These are phyloP conservation scores for Chalciporus chontae DNA, from an alignment of 768 basidiomycete genomes.

Conservation along the genomic window DNA sequence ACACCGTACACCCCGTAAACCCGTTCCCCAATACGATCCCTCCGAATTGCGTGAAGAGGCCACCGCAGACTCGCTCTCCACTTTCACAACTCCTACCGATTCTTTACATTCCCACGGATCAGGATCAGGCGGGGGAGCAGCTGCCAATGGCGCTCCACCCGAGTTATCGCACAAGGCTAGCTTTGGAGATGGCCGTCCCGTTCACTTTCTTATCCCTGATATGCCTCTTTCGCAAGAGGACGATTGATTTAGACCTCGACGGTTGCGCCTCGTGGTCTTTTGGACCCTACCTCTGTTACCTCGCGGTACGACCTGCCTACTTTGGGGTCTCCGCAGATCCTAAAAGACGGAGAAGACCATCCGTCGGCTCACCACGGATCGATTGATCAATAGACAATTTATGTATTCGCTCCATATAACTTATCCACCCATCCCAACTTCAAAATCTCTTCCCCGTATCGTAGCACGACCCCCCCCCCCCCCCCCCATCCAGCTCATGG, in stretches of 20 bases:
- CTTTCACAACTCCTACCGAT: constrained; percentile 18
- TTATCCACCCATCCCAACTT: constrained; percentile 9
- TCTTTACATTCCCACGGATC: constrained; percentile 29
- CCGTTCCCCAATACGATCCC: constrained; percentile 52
- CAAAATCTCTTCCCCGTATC: not conserved
- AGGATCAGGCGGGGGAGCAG: constrained; percentile 16
- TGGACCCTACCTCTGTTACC: not conserved
- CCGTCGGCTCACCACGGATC: too few species aligned
- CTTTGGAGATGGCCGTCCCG: constrained; percentile 42
- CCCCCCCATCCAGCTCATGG: not conserved
- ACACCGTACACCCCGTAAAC: constrained; percentile 46
- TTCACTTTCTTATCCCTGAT: constrained; percentile 62
- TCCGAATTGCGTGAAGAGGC: constrained; percentile 23
- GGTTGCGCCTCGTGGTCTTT: not conserved
- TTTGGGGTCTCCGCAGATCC: not conserved
- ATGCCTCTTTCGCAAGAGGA: constrained; percentile 41
- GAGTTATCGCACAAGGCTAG: constrained; percentile 40
- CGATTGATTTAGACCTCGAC: constrained; percentile 10
- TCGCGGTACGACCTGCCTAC: not conserved
- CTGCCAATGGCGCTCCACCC: constrained; percentile 7
- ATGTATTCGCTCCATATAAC: constrained; percentile 15
- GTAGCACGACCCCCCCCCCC: not conserved
- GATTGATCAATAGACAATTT: constrained; percentile 7
- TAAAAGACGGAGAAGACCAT: not conserved
- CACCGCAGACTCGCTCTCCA: constrained; percentile 21